Conservation (phyloP, 2,329 filamentous ascomycete genomes). For the Diaporthe vaccinii region DNA sequence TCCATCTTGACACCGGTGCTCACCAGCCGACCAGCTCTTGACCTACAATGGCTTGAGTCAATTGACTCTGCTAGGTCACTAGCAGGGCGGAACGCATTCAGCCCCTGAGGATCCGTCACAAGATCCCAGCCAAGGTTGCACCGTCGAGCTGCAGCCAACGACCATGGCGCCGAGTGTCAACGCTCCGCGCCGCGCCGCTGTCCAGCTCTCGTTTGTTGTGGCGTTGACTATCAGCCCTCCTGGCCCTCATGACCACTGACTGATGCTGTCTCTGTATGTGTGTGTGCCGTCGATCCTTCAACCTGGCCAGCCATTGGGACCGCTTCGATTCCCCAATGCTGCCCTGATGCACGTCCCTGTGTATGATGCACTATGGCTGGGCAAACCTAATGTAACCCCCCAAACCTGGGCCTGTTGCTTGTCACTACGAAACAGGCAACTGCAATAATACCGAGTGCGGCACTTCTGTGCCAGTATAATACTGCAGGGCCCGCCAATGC, state of each 20-base stretch:
- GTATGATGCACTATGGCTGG: neutral
- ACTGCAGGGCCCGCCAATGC: neutral
- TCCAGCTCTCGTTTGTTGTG: neutral
- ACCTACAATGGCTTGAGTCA: neutral
- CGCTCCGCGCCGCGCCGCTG: constrained; percentile 10
- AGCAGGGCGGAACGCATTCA: neutral
- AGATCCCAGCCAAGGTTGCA: constrained; percentile 13
- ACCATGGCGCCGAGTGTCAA: neutral
- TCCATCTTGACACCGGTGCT: neutral
- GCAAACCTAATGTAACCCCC: constrained; percentile 24
- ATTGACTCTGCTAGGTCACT: neutral
- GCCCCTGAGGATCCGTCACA: constrained; percentile 4
- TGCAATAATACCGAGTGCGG: neutral
- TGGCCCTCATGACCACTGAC: neutral
- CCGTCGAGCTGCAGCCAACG: neutral
- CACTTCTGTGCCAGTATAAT: neutral
- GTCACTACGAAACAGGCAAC: neutral
- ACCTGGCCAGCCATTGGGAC: neutral
- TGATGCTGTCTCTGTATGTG: neutral
- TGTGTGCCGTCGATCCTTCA: neutral
- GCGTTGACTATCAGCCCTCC: neutral
- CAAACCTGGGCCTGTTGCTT: neutral
- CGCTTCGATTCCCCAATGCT: neutral
- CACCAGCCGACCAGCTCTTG: neutral
- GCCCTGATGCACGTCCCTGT: neutral